These are phyloP conservation scores for Solanum infundibuliforme DNA, from an alignment of 257 asterid species.

Conservation along the genomic window DNA sequence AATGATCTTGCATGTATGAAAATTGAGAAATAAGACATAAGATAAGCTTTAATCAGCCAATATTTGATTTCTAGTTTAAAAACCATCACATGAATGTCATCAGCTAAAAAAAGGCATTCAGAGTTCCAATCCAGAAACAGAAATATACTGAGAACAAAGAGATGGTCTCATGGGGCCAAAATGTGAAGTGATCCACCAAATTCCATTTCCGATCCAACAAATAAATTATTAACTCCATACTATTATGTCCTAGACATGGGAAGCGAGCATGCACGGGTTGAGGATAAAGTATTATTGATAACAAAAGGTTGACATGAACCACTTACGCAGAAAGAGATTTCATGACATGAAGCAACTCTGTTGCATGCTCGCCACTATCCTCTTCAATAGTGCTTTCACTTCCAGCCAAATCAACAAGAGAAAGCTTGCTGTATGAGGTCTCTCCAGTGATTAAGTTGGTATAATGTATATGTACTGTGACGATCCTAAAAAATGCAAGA, in stretches of 20 bases:
- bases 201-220: neutral
- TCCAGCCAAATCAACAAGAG: slow-evolving; percentile 95
- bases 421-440: slow-evolving; percentile 74
- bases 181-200: neutral
- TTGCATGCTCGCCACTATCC: slow-evolving; percentile 66
- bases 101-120: neutral
- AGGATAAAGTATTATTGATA: neutral
- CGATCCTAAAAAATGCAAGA: slow-evolving; percentile 47
- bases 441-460: slow-evolving; percentile 87
- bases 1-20: neutral
- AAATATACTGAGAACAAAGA: neutral
- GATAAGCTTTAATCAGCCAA: neutral
- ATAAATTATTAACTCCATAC: neutral
- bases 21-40: neutral
- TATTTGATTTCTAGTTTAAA: neutral
- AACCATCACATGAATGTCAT: neutral
- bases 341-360: slow-evolving; percentile 85
- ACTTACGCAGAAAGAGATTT: slow-evolving; percentile 93
- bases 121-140: neutral
- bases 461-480: slow-evolving; percentile 72
- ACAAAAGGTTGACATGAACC: slow-evolving; percentile 7
- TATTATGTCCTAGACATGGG: neutral
- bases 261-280: neutral
- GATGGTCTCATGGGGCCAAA: neutral
- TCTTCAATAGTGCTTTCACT: slow-evolving; percentile 57